Conservation (phyloP, 352 stramenopile genomes). For the Pythium graminicola region DNA sequence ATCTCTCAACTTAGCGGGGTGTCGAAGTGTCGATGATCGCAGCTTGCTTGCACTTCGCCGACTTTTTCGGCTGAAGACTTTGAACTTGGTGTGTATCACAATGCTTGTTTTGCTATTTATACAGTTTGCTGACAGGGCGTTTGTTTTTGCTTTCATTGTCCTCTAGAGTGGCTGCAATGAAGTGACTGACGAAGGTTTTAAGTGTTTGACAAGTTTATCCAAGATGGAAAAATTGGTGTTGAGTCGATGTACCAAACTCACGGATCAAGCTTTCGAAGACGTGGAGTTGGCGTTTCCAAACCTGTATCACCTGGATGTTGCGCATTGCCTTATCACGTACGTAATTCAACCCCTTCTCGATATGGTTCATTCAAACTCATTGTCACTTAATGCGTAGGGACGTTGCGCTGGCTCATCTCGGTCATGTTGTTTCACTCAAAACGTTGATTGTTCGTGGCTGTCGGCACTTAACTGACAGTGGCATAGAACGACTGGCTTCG, state of each 20-base stretch:
- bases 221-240: conserved; percentile 48
- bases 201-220: conserved; percentile 35
- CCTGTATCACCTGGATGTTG: conserved; percentile 46
- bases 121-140: too few species aligned
- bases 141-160: background rate
- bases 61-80: conserved; percentile 30
- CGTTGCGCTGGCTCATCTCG: conserved; percentile 21
- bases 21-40: conserved; percentile 49
- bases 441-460: conserved; percentile 32
- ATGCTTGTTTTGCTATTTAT: background rate
- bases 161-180: conserved; percentile 43
- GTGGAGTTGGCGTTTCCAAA: conserved; percentile 34
- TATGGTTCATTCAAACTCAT: too few species aligned
- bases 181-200: conserved; percentile 50
- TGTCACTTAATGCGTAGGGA: too few species aligned
- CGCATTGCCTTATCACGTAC: conserved; percentile 36
- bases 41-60: conserved; percentile 36
- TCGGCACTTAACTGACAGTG: conserved; percentile 40
- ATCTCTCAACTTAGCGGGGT: conserved; percentile 51
- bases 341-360: background rate
- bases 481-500: conserved; percentile 34
- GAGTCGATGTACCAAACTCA: conserved; percentile 48
- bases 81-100: conserved; percentile 46
- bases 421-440: conserved; percentile 15
- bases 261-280: conserved; percentile 36